Evolutionary conservation across 805 yeast species (phyloP), one percentile per base, ranked within the genome.

Genomic region (Zygosaccharomyces rouxii): DNA sequence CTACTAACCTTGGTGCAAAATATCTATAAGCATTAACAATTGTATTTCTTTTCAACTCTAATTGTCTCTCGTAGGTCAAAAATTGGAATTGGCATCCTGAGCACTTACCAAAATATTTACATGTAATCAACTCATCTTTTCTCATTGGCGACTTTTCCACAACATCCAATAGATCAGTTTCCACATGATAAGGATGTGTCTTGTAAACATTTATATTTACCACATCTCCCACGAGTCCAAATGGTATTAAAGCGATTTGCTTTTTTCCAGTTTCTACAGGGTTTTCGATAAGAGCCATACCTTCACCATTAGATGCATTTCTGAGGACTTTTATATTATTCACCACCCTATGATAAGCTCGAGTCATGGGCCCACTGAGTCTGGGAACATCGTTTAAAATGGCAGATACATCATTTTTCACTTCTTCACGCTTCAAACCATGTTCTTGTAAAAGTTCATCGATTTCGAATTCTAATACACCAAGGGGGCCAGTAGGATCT

Each of bases 11-110:
- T 10, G 87, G 84, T 0, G 92, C 89, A 62, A 88, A 83, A 64
- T 75, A 85, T 51, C 78, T 77, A 69, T 81, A 94, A 1, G 99
- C 99, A 60, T 87, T 86, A 21, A 66, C 75, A 23, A 94, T 85
- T 2, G 95, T 89, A 23, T 79, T 70, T 52, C 79, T 76, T 65
- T 94, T 94, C 61, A 86, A 75, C 44, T 67, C 70, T 46, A 94
- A 72, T 69, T 92, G 98, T 37, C 81, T 74, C 1, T 75, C 75
- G 64, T 94, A 94, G 2, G 78, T 73, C 29, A 89, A 70, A 65
- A 81, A 81, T 64, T 94, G 98, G 63, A 82, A 89, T 69, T 94
- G 98, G 66, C 98, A 90, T 3, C 98, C 98, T 1, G 96, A 87
- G 66, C 97, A 90, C 54, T 80, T 80, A 11, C 96, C 96, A 70